Conservation (phyloP, 768 basidiomycete species). For the Boletellus sp. region DNA sequence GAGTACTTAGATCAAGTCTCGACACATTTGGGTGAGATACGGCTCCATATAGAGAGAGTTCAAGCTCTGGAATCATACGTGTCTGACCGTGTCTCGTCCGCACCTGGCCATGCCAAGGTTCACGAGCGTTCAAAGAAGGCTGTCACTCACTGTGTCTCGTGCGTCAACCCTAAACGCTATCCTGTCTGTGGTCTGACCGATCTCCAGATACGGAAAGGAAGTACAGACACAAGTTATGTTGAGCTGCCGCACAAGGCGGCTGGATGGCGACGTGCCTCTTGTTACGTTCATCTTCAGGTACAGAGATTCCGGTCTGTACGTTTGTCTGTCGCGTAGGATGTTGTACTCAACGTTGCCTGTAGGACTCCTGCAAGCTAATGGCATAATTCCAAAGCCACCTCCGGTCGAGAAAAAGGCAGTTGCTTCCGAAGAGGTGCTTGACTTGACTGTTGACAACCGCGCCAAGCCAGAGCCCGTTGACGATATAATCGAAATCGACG, state of each 20-base stretch:
- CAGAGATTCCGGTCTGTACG: conserved; percentile 24
- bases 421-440: conserved; percentile 15
- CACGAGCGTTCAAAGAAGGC: conserved; percentile 33
- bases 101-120: conserved; percentile 14
- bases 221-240: neutral
- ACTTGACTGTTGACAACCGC: conserved; percentile 14
- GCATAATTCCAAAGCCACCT: conserved; percentile 20
- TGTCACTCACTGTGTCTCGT: conserved; percentile 28
- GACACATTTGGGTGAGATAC: conserved; percentile 21
- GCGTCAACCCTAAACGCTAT: conserved; percentile 1
- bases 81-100: neutral
- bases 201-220: conserved; percentile 24
- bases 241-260: neutral
- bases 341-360: neutral
- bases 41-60: conserved; percentile 7
- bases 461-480: conserved; percentile 9
- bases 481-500: conserved; percentile 9
- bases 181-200: neutral
- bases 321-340: neutral
- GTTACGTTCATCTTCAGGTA: conserved; percentile 31
- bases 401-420: neutral
- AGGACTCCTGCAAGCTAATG: conserved; percentile 29
- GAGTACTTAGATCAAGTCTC: conserved; percentile 16
- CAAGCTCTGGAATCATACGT: accelerated
- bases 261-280: conserved; percentile 18